These are phyloP conservation scores for Mortierella sp. DNA, from an alignment of 371 early-diverging fungal genomes.

Conservation along the genomic window DNA sequence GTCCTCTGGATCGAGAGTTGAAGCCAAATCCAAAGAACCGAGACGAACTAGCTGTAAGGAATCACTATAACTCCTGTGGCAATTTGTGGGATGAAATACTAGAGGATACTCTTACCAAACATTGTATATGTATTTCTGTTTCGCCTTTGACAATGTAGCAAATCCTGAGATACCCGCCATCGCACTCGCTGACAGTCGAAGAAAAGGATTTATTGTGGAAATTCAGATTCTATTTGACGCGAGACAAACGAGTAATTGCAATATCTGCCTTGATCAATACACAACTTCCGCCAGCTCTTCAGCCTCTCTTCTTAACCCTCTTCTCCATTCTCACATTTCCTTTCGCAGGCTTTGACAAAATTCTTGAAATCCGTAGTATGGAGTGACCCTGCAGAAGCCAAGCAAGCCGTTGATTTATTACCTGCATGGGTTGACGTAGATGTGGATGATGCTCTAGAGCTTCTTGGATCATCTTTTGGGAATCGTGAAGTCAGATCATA, in stretches of 20 bases:
- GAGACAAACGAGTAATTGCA: constrained; percentile 82
- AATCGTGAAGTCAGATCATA: constrained; percentile 86
- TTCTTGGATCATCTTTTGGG: constrained; percentile 90
- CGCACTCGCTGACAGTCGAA: constrained; percentile 80
- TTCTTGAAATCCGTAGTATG: constrained; percentile 96
- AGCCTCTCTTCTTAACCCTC: background rate
- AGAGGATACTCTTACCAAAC: background rate
- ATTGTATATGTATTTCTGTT: background rate
- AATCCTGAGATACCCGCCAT: constrained; percentile 93
- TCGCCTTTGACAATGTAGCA: constrained; percentile 59
- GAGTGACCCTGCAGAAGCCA: constrained; percentile 91
- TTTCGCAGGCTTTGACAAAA: constrained; percentile 89
- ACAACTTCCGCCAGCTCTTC: background rate
- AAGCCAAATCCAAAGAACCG: constrained; percentile 95
- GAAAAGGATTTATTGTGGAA: constrained; percentile 98
- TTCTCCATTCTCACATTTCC: too few species aligned
- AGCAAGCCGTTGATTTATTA: constrained; percentile 91
- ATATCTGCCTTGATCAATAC: background rate
- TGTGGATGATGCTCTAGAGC: constrained; percentile 94
- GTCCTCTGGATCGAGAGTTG: constrained; percentile 90
- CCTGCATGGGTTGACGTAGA: constrained; percentile 92
- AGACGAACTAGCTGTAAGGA: constrained; percentile 88
- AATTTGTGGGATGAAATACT: background rate
- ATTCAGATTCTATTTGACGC: constrained; percentile 92
- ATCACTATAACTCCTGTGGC: background rate